A percentile compares a stretch with the other conserved stretches of the same genome.
Evolutionary conservation across 2,329 filamentous ascomycete genomes (phyloP).

Genomic region (Fusarium camptoceras): DNA sequence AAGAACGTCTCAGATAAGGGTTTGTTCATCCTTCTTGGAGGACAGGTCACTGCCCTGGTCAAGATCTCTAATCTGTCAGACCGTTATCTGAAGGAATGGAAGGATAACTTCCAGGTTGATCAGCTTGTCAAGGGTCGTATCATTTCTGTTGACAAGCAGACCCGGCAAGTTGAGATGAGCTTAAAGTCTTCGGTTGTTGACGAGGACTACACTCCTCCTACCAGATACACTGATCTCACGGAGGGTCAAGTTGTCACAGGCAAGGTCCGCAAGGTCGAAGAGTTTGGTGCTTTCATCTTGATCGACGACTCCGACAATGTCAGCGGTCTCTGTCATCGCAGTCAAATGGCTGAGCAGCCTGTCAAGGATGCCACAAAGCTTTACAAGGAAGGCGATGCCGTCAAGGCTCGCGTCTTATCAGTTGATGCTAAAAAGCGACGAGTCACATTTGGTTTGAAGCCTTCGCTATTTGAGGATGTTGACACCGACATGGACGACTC

Average conservation of each 20-base stretch:
- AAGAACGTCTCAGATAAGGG: constrained; percentile 91
- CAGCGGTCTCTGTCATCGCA: constrained; percentile 92
- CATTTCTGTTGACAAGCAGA: constrained; percentile 73
- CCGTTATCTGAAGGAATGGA: constrained; percentile 94
- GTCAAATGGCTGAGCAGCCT: constrained; percentile 86
- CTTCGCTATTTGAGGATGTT: constrained; percentile 83
- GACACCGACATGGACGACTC: constrained; percentile 65
- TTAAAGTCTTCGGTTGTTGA: constrained; percentile 88
- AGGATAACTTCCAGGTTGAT: constrained; percentile 85
- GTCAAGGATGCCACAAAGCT: constrained; percentile 89
- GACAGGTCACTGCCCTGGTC: constrained; percentile 83
- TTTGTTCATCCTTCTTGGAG: constrained; percentile 85
- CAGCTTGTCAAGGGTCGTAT: constrained; percentile 92
- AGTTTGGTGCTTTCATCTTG: constrained; percentile 94
- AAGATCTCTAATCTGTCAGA: constrained; percentile 92
- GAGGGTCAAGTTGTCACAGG: constrained; percentile 86
- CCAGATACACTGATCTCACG: constrained; percentile 82
- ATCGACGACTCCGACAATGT: constrained; percentile 89
- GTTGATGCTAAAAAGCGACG: constrained; percentile 80
- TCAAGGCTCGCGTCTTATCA: constrained; percentile 89
- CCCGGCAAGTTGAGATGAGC: constrained; percentile 83
- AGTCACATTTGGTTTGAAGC: constrained; percentile 91
- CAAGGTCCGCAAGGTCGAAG: constrained; percentile 91
- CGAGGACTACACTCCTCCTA: constrained; percentile 77
- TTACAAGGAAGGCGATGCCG: constrained; percentile 89